Evolutionary conservation across 768 basidiomycete genomes (phyloP).

Genomic region (Candolleomyces aberdarensis): DNA sequence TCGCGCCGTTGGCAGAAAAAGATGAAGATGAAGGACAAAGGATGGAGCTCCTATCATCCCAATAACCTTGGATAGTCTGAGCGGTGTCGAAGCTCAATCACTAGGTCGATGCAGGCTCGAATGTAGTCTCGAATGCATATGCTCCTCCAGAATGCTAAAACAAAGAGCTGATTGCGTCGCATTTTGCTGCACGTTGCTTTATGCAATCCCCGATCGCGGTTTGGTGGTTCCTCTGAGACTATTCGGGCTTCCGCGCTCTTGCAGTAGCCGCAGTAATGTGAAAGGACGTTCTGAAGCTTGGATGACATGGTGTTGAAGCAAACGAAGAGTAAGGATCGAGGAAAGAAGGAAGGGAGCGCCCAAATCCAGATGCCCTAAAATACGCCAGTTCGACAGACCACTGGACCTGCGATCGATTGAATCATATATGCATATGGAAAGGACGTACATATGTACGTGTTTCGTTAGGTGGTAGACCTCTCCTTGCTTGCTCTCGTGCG

Average conservation of each 20-base stretch:
- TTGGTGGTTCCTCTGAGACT: slow-evolving; percentile 5
- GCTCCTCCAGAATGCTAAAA: neutral
- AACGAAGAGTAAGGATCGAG: neutral
- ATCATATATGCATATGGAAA: too few species aligned
- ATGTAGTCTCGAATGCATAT: slow-evolving; percentile 11
- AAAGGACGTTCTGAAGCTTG: neutral
- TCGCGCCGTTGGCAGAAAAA: too few species aligned
- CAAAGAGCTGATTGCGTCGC: neutral
- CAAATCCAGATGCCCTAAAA: neutral
- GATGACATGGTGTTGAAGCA: too few species aligned
- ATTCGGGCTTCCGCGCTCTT: neutral
- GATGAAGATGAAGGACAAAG: neutral
- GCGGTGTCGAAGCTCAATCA: neutral
- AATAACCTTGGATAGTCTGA: neutral
- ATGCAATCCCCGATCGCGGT: slow-evolving; percentile 2
- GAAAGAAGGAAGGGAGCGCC: neutral
- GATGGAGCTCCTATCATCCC: neutral
- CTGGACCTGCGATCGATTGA: too few species aligned
- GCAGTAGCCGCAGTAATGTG: neutral
- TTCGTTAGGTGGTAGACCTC: too few species aligned
- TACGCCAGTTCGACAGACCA: neutral
- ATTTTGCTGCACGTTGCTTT: slow-evolving; percentile 4
- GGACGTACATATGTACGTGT: too few species aligned
- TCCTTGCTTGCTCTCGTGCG: too few species aligned
- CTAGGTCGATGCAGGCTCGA: slow-evolving; percentile 7